Evolutionary conservation across 1,284 basidiomycete species (phyloP), one percentile per base, ranked within the genome.

Genomic region (Peniophora sp.): DNA sequence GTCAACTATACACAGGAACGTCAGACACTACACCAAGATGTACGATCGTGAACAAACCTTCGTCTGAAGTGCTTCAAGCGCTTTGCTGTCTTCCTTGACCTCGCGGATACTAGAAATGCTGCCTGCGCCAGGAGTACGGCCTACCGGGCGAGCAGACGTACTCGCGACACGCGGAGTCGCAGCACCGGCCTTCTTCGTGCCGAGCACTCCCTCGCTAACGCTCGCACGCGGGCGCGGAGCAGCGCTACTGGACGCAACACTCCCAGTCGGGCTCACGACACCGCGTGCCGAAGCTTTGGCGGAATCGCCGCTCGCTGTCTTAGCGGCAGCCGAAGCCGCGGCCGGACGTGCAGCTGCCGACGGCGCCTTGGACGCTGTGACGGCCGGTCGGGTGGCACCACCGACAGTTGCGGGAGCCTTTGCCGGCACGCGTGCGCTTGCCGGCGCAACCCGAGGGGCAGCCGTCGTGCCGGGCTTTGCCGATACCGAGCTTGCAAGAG

Each of bases 41-140:
- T 55, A 53, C 49, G 24, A 41, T 22, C 39, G 44, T 45, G 47
- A 17, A 8, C 37, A 41, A 59, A 79, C 86, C 76, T 87, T 81
- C 50, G 61, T 67, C 62, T 84, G 80, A 20, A 88, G 57, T 49
- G 80, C 82, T 50, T 76, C 73, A 22, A 79, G 56, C 15, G 64
- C 72, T 57, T 77, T 77, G n/a, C 63, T 69, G 56, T 82, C 81
- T 56, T 81, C 83, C 55, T 75, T 78, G 11, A 83, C 70, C 58
- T 87, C 87, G 53, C 71, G 76, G 52, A 88, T 80, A 3, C 86
- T 85, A 12, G 83, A 76, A 47, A 88, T 79, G 3, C 86, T 88
- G 14, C 72, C 68, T 23, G 75, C 59, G 20, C 66, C 68, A 14
- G 67, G 56, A 14, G 75, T 61, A 22, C 71, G 56, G 50, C 69